A percentile compares a stretch with the other conserved stretches of the same genome.
Evolutionary conservation across 495 filamentous ascomycete species (phyloP).

Genomic region (Xylaria sp.): DNA sequence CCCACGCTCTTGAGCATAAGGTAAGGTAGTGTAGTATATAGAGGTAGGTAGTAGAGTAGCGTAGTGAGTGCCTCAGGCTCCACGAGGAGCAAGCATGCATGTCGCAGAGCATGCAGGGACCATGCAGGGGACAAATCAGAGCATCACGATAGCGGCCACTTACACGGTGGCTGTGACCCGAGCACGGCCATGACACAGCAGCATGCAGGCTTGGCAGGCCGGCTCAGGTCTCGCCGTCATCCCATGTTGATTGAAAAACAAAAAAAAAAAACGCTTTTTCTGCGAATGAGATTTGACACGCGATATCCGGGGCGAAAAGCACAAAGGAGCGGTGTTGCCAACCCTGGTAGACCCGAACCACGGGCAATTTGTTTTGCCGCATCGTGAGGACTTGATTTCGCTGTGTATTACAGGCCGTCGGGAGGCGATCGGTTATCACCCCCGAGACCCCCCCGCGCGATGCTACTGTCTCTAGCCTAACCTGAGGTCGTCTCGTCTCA

Average conservation of each 20-base stretch:
- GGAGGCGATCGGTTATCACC: no score
- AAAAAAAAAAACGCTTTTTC: not conserved
- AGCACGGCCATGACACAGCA: constrained; percentile 21
- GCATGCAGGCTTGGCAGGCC: constrained; percentile 20
- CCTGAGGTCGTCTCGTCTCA: constrained; percentile 6
- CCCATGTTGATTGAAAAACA: not conserved
- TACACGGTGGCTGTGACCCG: constrained; percentile 14
- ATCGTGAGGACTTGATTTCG: not conserved
- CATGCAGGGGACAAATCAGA: constrained; percentile 22
- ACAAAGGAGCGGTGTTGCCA: not conserved
- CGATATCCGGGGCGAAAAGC: constrained; percentile 11
- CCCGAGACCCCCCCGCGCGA: not conserved
- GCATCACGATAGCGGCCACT: not conserved
- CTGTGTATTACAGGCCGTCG: not conserved
- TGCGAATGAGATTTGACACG: not conserved
- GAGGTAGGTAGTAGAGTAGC: no score
- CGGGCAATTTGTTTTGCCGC: no score
- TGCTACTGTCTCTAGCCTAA: not conserved
- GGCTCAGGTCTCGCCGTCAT: constrained; percentile 14
- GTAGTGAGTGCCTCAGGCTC: not conserved
- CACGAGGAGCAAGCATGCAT: not conserved
- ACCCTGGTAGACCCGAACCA: no score
- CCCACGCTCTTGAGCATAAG: no score
- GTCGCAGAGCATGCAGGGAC: constrained; percentile 18
- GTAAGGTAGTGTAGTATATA: no score